Percentiles rank a stretch among this genome's conserved stretches.
Conservation (phyloP, 768 basidiomycete genomes). For the Podaxis sp. region DNA sequence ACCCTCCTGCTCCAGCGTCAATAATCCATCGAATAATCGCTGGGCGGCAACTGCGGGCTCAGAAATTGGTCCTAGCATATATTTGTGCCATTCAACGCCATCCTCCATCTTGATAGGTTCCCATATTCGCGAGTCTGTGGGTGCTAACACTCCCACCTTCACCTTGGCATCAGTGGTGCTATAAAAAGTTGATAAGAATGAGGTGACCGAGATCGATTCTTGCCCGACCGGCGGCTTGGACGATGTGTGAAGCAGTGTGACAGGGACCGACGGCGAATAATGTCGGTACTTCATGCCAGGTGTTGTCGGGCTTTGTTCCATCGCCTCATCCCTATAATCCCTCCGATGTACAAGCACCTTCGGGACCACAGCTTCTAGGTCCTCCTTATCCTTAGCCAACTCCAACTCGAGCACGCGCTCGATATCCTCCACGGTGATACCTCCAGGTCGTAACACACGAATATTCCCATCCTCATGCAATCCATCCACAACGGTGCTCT, state of each 20-base stretch:
- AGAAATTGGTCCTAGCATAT: slow-evolving; percentile 42
- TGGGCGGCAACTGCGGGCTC: slow-evolving; percentile 71
- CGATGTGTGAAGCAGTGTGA: slow-evolving; percentile 62
- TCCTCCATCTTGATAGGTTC: slow-evolving; percentile 23
- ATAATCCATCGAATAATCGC: slow-evolving; percentile 81
- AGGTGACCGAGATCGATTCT: slow-evolving; percentile 23
- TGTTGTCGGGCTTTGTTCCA: slow-evolving; percentile 83
- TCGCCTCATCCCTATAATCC: slow-evolving; percentile 65
- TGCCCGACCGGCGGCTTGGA: slow-evolving; percentile 35
- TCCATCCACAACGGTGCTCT: slow-evolving; percentile 95
- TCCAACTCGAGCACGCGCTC: slow-evolving; percentile 49
- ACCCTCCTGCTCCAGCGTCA: slow-evolving; percentile 70
- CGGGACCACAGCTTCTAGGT: slow-evolving; percentile 29
- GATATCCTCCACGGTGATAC: slow-evolving; percentile 87
- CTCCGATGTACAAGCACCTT: slow-evolving; percentile 73
- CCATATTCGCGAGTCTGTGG: slow-evolving; percentile 52
- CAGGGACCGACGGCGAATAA: slow-evolving; percentile 89
- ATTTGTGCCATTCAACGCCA: slow-evolving; percentile 52
- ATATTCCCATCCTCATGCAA: slow-evolving; percentile 69
- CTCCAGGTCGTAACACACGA: slow-evolving; percentile 86
- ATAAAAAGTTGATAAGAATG: slow-evolving; percentile 40
- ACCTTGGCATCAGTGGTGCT: slow-evolving; percentile 16
- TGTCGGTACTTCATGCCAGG: slow-evolving; percentile 99
- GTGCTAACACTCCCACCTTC: slow-evolving; percentile 69
- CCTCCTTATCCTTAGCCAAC: slow-evolving; percentile 15